Conservation (phyloP, 2,329 filamentous ascomycete species). For the Hymenoscyphus salicellus region DNA sequence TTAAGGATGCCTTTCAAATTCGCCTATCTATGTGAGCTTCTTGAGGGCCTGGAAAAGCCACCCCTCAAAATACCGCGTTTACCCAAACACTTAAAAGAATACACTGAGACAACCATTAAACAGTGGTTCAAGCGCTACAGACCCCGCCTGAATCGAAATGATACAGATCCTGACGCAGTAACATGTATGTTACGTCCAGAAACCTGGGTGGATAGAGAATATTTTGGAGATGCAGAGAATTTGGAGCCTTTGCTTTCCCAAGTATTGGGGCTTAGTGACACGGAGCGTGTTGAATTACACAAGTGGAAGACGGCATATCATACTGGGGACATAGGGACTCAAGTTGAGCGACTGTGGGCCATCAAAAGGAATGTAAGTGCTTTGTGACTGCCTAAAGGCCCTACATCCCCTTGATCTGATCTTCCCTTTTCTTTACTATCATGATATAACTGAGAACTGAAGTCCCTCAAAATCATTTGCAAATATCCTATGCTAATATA, state of each 20-base stretch:
- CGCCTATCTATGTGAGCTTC: conserved; percentile 67
- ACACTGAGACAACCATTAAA: conserved; percentile 53
- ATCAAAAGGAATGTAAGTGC: conserved; percentile 23
- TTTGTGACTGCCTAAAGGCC: neutral
- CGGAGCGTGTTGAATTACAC: conserved; percentile 59
- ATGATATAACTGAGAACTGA: neutral
- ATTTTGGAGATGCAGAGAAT: conserved; percentile 59
- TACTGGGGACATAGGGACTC: conserved; percentile 66
- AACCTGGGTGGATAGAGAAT: conserved; percentile 73
- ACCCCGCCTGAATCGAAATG: conserved; percentile 52
- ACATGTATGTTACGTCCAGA: conserved; percentile 76
- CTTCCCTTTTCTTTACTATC: conserved; percentile 5
- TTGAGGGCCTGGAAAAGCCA: conserved; percentile 61
- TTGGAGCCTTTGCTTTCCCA: conserved; percentile 67
- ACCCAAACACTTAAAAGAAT: conserved; percentile 43
- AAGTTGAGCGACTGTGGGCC: conserved; percentile 22
- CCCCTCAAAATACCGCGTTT: conserved; percentile 40
- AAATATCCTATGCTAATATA: neutral
- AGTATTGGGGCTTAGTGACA: conserved; percentile 61
- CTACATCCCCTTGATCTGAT: conserved; percentile 21
- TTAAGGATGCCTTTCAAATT: conserved; percentile 55
- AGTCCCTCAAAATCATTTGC: conserved; percentile 5
- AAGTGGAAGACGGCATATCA: conserved; percentile 54
- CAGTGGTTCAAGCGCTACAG: conserved; percentile 70
- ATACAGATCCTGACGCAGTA: conserved; percentile 60